Evolutionary conservation across 176 grass and related monocot genomes (phyloP).

Genomic region (Avena eriantha): DNA sequence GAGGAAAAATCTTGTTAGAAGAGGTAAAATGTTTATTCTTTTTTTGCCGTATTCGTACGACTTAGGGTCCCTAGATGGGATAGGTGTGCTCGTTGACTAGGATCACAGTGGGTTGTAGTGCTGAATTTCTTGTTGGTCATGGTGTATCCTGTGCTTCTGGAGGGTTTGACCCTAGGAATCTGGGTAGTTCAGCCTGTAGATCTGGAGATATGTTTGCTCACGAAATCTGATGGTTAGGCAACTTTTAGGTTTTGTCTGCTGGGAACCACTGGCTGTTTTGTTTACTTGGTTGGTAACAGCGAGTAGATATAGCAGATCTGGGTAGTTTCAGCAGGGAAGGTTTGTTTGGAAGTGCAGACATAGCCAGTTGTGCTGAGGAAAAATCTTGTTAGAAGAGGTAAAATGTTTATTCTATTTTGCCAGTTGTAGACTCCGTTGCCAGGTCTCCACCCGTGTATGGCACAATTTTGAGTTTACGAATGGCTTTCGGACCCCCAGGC

Average conservation of each 20-base stretch:
- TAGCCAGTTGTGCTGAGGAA: neutral
- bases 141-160: neutral
- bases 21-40: neutral
- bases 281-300: neutral
- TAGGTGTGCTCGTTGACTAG: neutral
- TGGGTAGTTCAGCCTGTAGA: neutral
- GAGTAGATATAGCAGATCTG: slow-evolving; percentile 52
- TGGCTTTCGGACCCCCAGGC: neutral
- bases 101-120: neutral
- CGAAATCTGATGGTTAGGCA: neutral
- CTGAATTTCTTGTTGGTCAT: neutral
- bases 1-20: too few species aligned
- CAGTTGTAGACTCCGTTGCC: neutral
- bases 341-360: neutral
- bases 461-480: neutral
- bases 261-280: neutral
- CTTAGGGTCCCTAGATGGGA: neutral
- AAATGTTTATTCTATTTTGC: neutral
- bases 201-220: neutral
- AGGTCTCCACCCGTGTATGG: too few species aligned
- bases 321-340: neutral
- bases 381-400: neutral
- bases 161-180: slow-evolving; percentile 22
- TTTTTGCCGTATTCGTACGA: neutral
- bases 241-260: neutral